These are phyloP conservation scores for Colletotrichum gloeosporioides DNA, from an alignment of 2,329 filamentous ascomycete species.

Conservation along the genomic window DNA sequence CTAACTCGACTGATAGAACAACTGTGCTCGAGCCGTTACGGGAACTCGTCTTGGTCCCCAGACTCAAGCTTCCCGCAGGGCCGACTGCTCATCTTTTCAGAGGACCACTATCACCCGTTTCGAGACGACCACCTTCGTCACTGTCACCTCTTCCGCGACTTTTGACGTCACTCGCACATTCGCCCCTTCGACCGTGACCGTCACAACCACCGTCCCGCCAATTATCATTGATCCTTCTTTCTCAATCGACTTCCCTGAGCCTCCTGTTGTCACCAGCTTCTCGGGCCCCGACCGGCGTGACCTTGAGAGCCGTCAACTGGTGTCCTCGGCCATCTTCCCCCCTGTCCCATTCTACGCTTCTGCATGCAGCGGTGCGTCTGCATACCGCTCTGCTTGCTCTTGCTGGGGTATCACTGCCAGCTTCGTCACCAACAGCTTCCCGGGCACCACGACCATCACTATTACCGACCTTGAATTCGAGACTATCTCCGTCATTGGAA, in stretches of 20 bases:
- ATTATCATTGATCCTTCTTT: neutral
- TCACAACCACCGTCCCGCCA: neutral
- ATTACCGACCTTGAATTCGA: neutral
- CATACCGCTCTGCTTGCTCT: constrained; percentile 30
- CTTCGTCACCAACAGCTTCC: constrained; percentile 1
- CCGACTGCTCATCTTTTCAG: neutral
- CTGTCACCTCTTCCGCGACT: neutral
- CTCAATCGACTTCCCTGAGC: neutral
- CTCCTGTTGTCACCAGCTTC: neutral
- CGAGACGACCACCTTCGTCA: constrained; percentile 22
- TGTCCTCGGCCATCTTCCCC: neutral
- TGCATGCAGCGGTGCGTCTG: constrained; percentile 22
- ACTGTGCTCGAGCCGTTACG: constrained; percentile 2
- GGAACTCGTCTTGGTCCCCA: neutral
- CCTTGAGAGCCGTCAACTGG: neutral
- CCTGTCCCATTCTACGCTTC: constrained; percentile 27
- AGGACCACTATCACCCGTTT: neutral
- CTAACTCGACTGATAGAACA: neutral
- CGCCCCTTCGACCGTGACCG: neutral
- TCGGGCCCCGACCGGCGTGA: neutral
- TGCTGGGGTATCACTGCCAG: constrained; percentile 28
- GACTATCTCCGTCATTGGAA: neutral
- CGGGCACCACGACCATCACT: neutral
- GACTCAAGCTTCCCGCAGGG: neutral
- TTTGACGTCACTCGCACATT: neutral